These are phyloP conservation scores for Crucihimalaya himalaica DNA, from an alignment of 345 rosid species.

Conservation along the genomic window DNA sequence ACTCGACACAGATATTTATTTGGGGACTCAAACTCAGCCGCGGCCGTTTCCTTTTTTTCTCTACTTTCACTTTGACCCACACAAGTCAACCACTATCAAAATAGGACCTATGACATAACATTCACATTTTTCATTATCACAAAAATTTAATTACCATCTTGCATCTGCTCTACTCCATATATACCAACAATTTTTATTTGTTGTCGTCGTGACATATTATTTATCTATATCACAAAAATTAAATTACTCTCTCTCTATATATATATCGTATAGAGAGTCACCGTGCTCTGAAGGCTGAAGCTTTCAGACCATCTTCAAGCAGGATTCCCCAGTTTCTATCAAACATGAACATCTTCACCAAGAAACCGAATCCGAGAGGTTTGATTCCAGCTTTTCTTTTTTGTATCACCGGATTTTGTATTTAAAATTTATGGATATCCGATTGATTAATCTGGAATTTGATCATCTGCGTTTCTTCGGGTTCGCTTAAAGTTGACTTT, in stretches of 20 bases:
- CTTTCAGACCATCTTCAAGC: conserved; percentile 7
- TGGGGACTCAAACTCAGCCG: too few species aligned
- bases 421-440: background rate
- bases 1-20: conserved; percentile 5
- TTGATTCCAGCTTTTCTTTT: background rate
- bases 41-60: background rate
- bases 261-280: background rate
- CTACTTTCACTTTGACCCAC: too few species aligned
- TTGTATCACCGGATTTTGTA: background rate
- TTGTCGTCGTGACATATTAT: too few species aligned
- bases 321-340: background rate
- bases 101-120: too few species aligned
- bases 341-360: conserved; percentile 65
- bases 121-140: too few species aligned
- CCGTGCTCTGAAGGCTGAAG: conserved; percentile 25
- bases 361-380: conserved; percentile 83
- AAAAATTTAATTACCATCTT: too few species aligned
- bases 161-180: too few species aligned
- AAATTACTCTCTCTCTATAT: background rate
- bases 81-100: too few species aligned
- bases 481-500: conserved; percentile 17
- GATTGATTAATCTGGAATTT: conserved; percentile 1
- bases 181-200: too few species aligned
- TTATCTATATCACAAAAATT: too few species aligned
- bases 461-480: conserved; percentile 20